Percentiles rank a stretch among this genome's conserved stretches.
Evolutionary conservation across 1,284 basidiomycete species (phyloP).

Genomic region (Trichosporon inkin): DNA sequence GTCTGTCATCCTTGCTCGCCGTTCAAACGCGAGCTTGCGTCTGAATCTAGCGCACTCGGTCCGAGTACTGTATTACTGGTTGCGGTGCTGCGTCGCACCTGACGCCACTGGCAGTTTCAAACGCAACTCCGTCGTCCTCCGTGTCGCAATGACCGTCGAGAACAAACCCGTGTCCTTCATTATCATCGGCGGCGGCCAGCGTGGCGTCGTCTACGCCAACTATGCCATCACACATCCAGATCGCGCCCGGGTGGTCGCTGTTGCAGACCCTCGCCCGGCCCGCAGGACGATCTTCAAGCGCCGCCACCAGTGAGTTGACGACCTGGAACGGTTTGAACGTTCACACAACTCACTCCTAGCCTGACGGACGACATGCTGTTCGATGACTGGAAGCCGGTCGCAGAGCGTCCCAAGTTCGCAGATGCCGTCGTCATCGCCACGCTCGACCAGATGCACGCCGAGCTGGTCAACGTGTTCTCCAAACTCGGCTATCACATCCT

Average conservation of each 20-base stretch:
- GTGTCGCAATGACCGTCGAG: slow-evolving; percentile 15
- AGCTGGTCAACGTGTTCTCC: slow-evolving; percentile 67
- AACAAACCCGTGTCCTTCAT: slow-evolving; percentile 53
- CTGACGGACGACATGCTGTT: slow-evolving; percentile 66
- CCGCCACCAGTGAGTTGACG: slow-evolving; percentile 53
- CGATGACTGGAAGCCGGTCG: slow-evolving; percentile 65
- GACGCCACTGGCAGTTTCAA: neutral
- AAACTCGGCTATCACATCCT: slow-evolving; percentile 77
- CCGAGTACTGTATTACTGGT: neutral
- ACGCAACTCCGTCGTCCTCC: neutral
- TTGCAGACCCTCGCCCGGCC: slow-evolving; percentile 71
- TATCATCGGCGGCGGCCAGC: slow-evolving; percentile 71
- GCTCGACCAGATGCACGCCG: slow-evolving; percentile 65
- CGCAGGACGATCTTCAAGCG: slow-evolving; percentile 60
- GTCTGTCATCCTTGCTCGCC: too few species aligned
- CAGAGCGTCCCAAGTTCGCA: slow-evolving; percentile 63
- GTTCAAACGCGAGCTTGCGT: neutral
- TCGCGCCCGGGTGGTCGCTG: slow-evolving; percentile 68
- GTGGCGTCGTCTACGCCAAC: slow-evolving; percentile 67
- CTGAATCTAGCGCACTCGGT: too few species aligned
- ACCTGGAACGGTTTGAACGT: neutral
- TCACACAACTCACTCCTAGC: slow-evolving; percentile 14
- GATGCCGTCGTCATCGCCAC: slow-evolving; percentile 74
- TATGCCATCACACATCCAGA: slow-evolving; percentile 63
- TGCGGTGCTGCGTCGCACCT: neutral